These are phyloP conservation scores for Parietaria judaica DNA, from an alignment of 306 rosid species.

Conservation along the genomic window DNA sequence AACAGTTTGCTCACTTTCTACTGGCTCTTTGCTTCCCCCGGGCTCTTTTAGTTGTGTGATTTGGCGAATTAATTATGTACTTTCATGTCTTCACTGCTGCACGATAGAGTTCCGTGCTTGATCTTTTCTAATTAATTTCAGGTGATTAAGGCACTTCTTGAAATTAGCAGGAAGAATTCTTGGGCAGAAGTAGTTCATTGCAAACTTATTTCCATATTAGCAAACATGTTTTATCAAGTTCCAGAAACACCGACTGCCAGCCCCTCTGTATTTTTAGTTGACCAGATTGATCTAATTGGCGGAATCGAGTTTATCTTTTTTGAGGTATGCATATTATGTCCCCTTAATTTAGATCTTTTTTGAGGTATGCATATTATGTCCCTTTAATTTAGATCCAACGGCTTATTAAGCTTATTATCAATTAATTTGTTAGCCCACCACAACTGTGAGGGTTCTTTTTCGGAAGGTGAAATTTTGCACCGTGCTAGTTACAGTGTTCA, in stretches of 20 bases:
- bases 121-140: constrained; percentile 28
- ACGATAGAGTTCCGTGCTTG: constrained; percentile 22
- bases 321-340: constrained; percentile 51
- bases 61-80: no score
- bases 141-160: constrained; percentile 73
- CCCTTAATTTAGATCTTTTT: neutral
- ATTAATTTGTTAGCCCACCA: neutral
- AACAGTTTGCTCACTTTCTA: neutral
- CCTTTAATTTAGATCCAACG: neutral
- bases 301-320: constrained; percentile 80
- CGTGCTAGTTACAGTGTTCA: no score
- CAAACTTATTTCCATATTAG: constrained; percentile 84
- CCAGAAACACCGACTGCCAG: constrained; percentile 40
- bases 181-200: constrained; percentile 97
- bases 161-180: constrained; percentile 69
- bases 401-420: constrained; percentile 8
- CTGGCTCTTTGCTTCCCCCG: neutral
- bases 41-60: neutral
- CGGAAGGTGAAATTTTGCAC: no score
- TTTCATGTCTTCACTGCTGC: constrained; percentile 1
- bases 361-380: constrained; percentile 15
- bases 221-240: constrained; percentile 89
- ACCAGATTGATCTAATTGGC: constrained; percentile 90
- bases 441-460: neutral
- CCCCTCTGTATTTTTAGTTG: constrained; percentile 56